Percentiles rank a stretch among this genome's conserved stretches.
Evolutionary conservation across 1,139 yeast species (phyloP).

Genomic region (Wickerhamomyces sp.): DNA sequence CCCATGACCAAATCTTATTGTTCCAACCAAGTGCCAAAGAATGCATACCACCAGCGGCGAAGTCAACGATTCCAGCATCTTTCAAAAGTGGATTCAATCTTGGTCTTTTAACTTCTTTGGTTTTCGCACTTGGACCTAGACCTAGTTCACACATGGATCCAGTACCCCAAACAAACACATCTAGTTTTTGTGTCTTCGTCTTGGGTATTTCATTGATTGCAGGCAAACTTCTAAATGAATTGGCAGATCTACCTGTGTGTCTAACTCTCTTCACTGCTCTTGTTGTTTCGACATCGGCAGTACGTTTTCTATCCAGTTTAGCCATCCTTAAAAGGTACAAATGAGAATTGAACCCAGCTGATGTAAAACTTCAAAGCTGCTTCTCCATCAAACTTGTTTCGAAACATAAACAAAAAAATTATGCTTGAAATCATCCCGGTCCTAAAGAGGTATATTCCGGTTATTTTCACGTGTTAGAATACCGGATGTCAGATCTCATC

Average conservation of each 20-base stretch:
- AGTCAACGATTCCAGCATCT: slow-evolving; percentile 64
- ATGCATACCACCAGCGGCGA: slow-evolving; percentile 97
- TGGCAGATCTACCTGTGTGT: slow-evolving; percentile 24
- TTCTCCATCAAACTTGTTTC: no score
- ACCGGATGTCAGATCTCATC: no score
- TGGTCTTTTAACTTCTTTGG: slow-evolving; percentile 93
- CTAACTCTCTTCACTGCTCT: slow-evolving; percentile 16
- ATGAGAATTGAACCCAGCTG: no score
- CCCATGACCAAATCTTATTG: slow-evolving; percentile 94
- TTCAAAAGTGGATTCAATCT: slow-evolving; percentile 79
- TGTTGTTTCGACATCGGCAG: slow-evolving; percentile 12
- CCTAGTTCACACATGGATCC: slow-evolving; percentile 98
- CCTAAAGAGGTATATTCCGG: slow-evolving; percentile 1
- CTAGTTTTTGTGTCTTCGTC: slow-evolving; percentile 33
- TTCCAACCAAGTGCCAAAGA: slow-evolving; percentile 71
- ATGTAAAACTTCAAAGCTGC: no score
- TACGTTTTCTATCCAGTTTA: slow-evolving; percentile 21
- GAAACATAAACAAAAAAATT: neutral
- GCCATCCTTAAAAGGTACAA: slow-evolving; percentile 19
- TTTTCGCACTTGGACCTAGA: slow-evolving; percentile 81
- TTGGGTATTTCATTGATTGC: slow-evolving; percentile 21
- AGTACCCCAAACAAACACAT: slow-evolving; percentile 90
- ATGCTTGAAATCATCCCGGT: neutral
- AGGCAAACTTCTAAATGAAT: slow-evolving; percentile 23
- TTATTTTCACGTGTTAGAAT: neutral